Evolutionary conservation across 805 yeast species (phyloP), one percentile per base, ranked within the genome.

Genomic region (Candida awuae): DNA sequence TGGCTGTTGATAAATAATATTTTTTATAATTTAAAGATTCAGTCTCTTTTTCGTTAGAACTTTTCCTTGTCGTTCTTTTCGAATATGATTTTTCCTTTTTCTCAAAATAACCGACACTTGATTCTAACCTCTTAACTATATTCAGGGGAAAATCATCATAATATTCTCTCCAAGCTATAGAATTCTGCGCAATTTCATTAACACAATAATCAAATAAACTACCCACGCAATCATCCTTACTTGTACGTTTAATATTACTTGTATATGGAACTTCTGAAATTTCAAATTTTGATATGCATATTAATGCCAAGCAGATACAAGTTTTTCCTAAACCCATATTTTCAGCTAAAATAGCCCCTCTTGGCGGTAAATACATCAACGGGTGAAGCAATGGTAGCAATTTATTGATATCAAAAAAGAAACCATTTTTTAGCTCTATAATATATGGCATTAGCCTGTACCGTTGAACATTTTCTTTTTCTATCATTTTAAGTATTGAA

Each of bases 281-380:
- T 35, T 80, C 81, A 48, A 55, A 59, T 45, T 70, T 75, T 0
- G 86, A 70, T 7, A 70, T 49, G 45, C 80, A 71, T 1, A 80
- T 66, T 35, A 77, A 58, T 4, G 78, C 73, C 20, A 77, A 55
- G 47, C 80, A 75, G 5, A 77, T 76, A 35, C 75, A 65, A 0
- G 84, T 77, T 51, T 77, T 77, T 0, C 84, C 84, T 29, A 76
- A 58, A 1, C 84, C 84, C 83, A 77, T 77, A 65, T 75, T 76
- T 42, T 77, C 84, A 1, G 82, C 82, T 13, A 77, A 53, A 5
- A 77, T 73, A 0, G 83, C 84, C 15, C 83, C 83, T 46, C 71
- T 59, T 0, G 83, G 77, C 2, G 75, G 59, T 12, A 48, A 48
- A 46, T 66, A 75, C 4, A 55, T 50, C 16, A 64, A 70, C 0